Percentiles rank a stretch among this genome's conserved stretches.
Conservation (phyloP, 768 basidiomycete genomes). For the Collybia sordida region DNA sequence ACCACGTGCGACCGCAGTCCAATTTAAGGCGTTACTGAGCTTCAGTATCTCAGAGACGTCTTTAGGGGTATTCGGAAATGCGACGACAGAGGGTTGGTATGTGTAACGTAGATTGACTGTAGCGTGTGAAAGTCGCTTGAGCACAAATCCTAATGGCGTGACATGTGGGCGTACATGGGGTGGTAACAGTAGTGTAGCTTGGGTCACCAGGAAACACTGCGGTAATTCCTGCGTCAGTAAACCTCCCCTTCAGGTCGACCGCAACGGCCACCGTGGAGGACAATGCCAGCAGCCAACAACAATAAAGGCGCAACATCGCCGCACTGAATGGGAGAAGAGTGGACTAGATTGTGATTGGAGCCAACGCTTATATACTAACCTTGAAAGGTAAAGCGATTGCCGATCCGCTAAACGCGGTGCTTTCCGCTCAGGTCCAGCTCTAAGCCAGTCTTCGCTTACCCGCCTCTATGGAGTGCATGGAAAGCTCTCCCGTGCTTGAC, state of each 20-base stretch:
- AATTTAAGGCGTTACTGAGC: slow-evolving; percentile 27
- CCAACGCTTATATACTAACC: no score
- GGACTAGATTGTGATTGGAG: no score
- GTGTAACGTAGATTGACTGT: slow-evolving; percentile 40
- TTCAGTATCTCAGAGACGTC: slow-evolving; percentile 37
- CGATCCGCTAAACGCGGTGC: no score
- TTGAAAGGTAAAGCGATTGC: no score
- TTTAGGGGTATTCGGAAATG: slow-evolving; percentile 30
- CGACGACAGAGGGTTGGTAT: slow-evolving; percentile 35
- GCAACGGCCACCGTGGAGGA: not conserved
- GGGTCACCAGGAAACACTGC: slow-evolving; percentile 19
- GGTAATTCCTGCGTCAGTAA: slow-evolving; percentile 10
- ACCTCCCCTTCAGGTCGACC: slow-evolving; percentile 7
- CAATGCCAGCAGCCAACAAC: not conserved
- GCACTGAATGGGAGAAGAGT: no score
- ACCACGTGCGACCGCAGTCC: slow-evolving; percentile 40
- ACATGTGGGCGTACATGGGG: slow-evolving; percentile 10
- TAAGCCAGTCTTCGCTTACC: no score
- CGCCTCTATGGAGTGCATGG: no score
- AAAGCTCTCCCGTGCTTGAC: no score
- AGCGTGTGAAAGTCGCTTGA: slow-evolving; percentile 5
- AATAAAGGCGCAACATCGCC: no score
- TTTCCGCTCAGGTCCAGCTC: no score
- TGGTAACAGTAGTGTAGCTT: slow-evolving; percentile 14
- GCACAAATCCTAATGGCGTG: slow-evolving; percentile 6